Conservation (phyloP, 2,329 filamentous ascomycete genomes). For the Colletotrichum camelliae region DNA sequence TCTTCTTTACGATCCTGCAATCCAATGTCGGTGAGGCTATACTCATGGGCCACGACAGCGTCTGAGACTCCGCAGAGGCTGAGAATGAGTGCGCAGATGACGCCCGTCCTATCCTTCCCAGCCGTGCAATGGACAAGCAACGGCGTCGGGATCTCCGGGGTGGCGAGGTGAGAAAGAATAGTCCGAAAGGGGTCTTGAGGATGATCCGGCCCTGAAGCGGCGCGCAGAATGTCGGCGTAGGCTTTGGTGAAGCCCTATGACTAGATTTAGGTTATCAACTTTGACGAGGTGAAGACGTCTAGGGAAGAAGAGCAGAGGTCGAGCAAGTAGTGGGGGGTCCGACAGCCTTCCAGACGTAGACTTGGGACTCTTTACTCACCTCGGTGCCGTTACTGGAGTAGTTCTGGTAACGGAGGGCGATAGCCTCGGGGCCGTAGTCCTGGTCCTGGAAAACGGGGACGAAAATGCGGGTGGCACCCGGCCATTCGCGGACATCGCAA, state of each 20-base stretch:
- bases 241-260: constrained; percentile 64
- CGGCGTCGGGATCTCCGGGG: constrained; percentile 43
- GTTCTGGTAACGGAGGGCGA: constrained; percentile 64
- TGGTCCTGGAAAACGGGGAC: constrained; percentile 67
- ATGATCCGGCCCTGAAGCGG: constrained; percentile 43
- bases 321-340: neutral
- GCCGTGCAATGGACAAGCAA: constrained; percentile 76
- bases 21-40: constrained; percentile 69
- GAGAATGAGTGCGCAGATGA: constrained; percentile 71
- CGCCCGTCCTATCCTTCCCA: constrained; percentile 79
- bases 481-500: constrained; percentile 32
- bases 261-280: constrained; percentile 26
- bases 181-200: constrained; percentile 47
- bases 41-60: constrained; percentile 68
- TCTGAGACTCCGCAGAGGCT: constrained; percentile 66
- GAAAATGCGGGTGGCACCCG: constrained; percentile 57
- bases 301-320: neutral
- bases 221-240: constrained; percentile 65
- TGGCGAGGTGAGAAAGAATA: constrained; percentile 61
- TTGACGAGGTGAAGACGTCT: neutral
- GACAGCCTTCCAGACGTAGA: neutral
- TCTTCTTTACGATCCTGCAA: constrained; percentile 57
- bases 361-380: neutral
- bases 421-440: constrained; percentile 66
- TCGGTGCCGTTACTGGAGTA: constrained; percentile 61